Conservation (phyloP, 768 basidiomycete species). For the Gloeopeniophorella convolvens region DNA sequence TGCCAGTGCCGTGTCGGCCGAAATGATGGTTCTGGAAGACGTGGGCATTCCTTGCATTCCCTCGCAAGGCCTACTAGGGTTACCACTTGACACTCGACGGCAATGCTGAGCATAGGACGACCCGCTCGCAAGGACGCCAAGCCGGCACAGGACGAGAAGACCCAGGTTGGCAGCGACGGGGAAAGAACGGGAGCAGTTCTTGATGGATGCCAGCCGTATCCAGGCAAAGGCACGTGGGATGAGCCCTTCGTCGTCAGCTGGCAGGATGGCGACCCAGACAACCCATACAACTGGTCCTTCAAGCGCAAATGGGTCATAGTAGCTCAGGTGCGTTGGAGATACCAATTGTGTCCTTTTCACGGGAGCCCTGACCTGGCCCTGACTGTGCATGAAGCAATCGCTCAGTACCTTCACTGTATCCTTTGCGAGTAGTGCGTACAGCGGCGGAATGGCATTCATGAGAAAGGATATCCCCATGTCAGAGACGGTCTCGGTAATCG, state of each 20-base stretch:
- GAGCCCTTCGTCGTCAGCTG: conserved; percentile 53
- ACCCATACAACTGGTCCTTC: conserved; percentile 51
- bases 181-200: background rate
- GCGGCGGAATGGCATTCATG: conserved; percentile 42
- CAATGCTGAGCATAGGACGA: background rate
- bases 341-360: too few species aligned
- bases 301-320: conserved; percentile 48
- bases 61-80: too few species aligned
- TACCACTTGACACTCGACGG: too few species aligned
- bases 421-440: conserved; percentile 53
- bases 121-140: too few species aligned
- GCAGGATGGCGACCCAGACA: conserved; percentile 42
- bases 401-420: conserved; percentile 51
- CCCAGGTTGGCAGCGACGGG: background rate
- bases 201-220: conserved; percentile 25
- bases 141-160: background rate
- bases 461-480: conserved; percentile 42
- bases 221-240: conserved; percentile 40
- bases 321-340: conserved; percentile 34
- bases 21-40: too few species aligned
- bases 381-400: conserved; percentile 27
- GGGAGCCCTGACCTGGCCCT: too few species aligned
- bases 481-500: conserved; percentile 47
- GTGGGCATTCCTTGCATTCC: too few species aligned
- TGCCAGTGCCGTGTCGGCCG: too few species aligned